These are phyloP conservation scores for Phyllachora maydis DNA, from an alignment of 2,329 filamentous ascomycete species.

Conservation along the genomic window DNA sequence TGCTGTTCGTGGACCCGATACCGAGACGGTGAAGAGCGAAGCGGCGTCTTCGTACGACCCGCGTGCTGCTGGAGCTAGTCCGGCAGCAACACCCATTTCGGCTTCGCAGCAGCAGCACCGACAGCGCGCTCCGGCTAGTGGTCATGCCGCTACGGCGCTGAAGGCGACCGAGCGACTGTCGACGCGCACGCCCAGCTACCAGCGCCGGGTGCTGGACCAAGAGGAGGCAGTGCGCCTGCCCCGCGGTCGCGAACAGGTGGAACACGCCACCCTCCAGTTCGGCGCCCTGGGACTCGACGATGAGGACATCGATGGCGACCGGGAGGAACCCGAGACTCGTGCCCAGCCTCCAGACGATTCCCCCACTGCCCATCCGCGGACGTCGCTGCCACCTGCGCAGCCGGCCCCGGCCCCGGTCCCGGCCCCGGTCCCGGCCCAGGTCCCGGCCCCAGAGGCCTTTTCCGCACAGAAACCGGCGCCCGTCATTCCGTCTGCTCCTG, in stretches of 20 bases:
- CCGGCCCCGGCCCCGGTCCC: slow-evolving; percentile 33
- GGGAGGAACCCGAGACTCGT: slow-evolving; percentile 87
- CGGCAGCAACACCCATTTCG: slow-evolving; percentile 45
- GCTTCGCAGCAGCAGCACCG: slow-evolving; percentile 38
- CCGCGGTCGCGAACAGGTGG: slow-evolving; percentile 71
- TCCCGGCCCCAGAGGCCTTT: no score
- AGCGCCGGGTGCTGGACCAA: slow-evolving; percentile 77
- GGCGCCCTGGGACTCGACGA: slow-evolving; percentile 79
- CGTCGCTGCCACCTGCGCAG: slow-evolving; percentile 62
- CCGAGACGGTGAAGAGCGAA: slow-evolving; percentile 74
- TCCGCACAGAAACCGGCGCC: slow-evolving; percentile 31
- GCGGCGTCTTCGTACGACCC: slow-evolving; percentile 71
- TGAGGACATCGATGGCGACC: slow-evolving; percentile 81
- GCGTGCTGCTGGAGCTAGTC: slow-evolving; percentile 33
- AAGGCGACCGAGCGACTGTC: slow-evolving; percentile 49
- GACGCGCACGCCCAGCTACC: slow-evolving; percentile 56
- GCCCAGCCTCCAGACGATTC: slow-evolving; percentile 87
- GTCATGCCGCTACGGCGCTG: slow-evolving; percentile 60
- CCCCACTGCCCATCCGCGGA: slow-evolving; percentile 65
- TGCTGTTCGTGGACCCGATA: slow-evolving; percentile 55
- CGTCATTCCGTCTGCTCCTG: slow-evolving; percentile 18
- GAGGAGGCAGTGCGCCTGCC: slow-evolving; percentile 98
- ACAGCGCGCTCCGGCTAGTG: slow-evolving; percentile 41
- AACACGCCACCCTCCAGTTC: slow-evolving; percentile 85
- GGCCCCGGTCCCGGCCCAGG: no score